Percentiles rank a stretch among this genome's conserved stretches.
Conservation (phyloP, 805 yeast genomes). For the Sugiyamaella valdiviana region DNA sequence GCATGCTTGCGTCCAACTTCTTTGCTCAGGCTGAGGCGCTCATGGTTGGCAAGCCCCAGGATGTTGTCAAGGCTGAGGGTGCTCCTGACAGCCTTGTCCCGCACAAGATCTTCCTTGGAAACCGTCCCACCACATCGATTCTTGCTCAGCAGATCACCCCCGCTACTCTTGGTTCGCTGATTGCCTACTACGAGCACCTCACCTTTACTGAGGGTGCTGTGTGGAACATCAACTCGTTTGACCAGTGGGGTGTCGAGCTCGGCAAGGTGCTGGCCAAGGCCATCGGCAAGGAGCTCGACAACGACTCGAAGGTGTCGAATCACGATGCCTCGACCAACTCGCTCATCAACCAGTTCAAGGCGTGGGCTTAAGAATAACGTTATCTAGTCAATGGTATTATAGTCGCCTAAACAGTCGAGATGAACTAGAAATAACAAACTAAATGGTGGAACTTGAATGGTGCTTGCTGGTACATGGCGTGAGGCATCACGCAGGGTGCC, state of each 20-base stretch:
- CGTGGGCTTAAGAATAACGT: constrained; percentile 45
- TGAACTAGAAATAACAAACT: too few relatives aligned
- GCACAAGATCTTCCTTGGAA: constrained; percentile 95
- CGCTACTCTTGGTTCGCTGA: constrained; percentile 90
- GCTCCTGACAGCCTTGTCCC: constrained; percentile 80
- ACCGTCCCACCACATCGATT: constrained; percentile 98
- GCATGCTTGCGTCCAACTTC: constrained; percentile 98
- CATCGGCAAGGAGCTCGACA: constrained; percentile 82
- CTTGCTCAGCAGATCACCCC: constrained; percentile 95
- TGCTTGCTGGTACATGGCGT: neutral
- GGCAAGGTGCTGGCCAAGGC: constrained; percentile 97
- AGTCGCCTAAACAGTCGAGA: neutral
- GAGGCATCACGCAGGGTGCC: neutral
- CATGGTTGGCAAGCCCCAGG: constrained; percentile 84
- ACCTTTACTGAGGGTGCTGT: constrained; percentile 98
- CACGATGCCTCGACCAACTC: constrained; percentile 93
- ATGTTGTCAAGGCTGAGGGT: constrained; percentile 82
- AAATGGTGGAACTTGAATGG: too few relatives aligned
- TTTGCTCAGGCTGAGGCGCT: constrained; percentile 97
- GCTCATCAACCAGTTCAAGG: constrained; percentile 90
- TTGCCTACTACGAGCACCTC: constrained; percentile 95
- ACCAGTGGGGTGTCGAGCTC: constrained; percentile 99
- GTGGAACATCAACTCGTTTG: constrained; percentile 99
- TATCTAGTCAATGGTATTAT: neutral
- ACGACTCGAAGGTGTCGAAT: constrained; percentile 44